Evolutionary conservation across 257 asterid genomes (phyloP).

Genomic region (Capsicum chinense): DNA sequence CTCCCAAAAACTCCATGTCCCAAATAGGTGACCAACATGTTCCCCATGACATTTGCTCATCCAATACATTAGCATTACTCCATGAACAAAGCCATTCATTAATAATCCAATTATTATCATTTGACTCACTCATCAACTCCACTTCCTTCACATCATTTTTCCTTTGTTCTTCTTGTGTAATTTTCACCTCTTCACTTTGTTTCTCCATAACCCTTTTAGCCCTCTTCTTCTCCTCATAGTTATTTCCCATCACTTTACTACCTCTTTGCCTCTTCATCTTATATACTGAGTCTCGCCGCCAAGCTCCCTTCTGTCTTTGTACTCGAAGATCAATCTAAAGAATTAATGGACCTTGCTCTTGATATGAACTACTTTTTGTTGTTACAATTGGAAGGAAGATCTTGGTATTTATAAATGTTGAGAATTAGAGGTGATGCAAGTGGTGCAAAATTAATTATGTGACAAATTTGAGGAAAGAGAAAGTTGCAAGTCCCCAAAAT

Average conservation of each 20-base stretch:
- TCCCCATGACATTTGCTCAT: constrained; percentile 65
- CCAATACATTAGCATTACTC: constrained; percentile 38
- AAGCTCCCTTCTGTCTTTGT: neutral
- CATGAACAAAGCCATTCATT: constrained; percentile 42
- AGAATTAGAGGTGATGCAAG: constrained; percentile 9
- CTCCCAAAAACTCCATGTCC: constrained; percentile 52
- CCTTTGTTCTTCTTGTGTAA: neutral
- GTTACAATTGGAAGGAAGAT: neutral
- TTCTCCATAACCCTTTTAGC: constrained; percentile 18
- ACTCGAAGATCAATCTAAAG: neutral
- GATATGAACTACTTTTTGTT: neutral
- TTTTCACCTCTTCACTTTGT: constrained; percentile 28
- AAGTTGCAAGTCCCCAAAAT: constrained; percentile 1
- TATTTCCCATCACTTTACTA: neutral
- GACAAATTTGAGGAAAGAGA: constrained; percentile 13
- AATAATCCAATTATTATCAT: constrained; percentile 23
- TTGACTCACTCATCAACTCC: constrained; percentile 20
- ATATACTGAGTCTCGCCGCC: neutral
- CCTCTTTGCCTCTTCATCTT: constrained; percentile 44
- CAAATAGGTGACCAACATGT: constrained; percentile 59
- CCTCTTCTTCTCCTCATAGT: constrained; percentile 20
- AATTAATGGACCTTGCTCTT: neutral
- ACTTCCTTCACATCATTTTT: constrained; percentile 14
- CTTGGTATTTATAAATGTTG: constrained; percentile 19
- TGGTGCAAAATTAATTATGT: neutral